phyloP scores from a whole-genome alignment of 345 rosid species.

The Corchorus olitorius region DNA sequence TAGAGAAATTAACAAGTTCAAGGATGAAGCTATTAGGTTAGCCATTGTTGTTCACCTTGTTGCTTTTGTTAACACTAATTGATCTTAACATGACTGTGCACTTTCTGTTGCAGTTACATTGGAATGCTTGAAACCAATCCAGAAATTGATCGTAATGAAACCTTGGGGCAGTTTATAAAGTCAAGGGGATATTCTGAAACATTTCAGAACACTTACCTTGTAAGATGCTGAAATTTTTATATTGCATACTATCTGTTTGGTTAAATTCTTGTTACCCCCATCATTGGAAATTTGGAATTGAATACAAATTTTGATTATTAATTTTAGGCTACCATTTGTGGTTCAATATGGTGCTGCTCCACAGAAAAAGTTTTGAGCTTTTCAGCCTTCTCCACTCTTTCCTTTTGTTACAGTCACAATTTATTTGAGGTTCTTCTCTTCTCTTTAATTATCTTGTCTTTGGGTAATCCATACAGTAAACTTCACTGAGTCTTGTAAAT shows the following conservation, averaged over 20 bases:
- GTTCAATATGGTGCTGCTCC: slow-evolving; percentile 84
- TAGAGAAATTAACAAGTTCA: slow-evolving; percentile 63
- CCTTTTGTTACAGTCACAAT: slow-evolving; percentile 76
- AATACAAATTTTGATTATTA: no score
- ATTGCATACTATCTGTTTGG: not conserved
- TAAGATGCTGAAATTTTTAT: slow-evolving; percentile 29
- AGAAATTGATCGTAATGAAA: slow-evolving; percentile 59
- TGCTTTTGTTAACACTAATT: no score
- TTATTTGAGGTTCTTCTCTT: slow-evolving; percentile 64
- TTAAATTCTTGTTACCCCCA: no score
- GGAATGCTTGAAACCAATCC: slow-evolving; percentile 65
- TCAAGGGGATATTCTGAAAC: slow-evolving; percentile 72
- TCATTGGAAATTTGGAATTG: not conserved
- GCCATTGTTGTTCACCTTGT: not conserved
- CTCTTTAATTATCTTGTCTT: not conserved
- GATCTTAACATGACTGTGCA: not conserved
- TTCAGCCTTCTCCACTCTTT: slow-evolving; percentile 77
- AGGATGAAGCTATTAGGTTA: slow-evolving; percentile 60
- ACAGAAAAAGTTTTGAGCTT: slow-evolving; percentile 69
- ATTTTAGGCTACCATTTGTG: slow-evolving; percentile 72
- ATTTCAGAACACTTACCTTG: slow-evolving; percentile 81
- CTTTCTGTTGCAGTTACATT: slow-evolving; percentile 44
- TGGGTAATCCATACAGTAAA: not conserved
- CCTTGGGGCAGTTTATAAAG: slow-evolving; percentile 69
- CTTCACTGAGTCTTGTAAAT: not conserved